Base-by-base conservation (phyloP, 1,139 yeast species). In the Geotrichum carabidarum region DNA sequence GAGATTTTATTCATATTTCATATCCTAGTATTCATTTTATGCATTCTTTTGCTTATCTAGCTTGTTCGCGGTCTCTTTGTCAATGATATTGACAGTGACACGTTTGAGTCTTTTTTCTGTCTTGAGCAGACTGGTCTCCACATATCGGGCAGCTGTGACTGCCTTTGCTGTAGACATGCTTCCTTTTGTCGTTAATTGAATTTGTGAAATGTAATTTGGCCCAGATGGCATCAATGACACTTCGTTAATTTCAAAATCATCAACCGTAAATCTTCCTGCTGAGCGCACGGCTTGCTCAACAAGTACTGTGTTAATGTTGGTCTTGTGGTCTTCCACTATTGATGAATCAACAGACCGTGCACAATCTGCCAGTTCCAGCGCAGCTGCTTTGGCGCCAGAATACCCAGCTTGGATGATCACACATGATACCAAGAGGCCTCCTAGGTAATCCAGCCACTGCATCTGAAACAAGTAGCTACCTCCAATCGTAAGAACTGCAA, bases 361-460 rank as follows among this genome's bases (percentile, higher is more conserved):
- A 40, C 76, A 76, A 64, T 90, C 99, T 31, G 88, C 78, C 55
- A 93, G 74, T 67, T 93, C 98, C 58, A 78, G 75, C 63, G 85
- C 78, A 0, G 98, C 82, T 37, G 78, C 77, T 58, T 76, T 75
- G 63, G 86, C 81, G 38, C 96, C 89, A 8, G 79, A 79, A 72
- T 82, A 79, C 27, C 98, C 98, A 4, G 97, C 97, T 60, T 79
- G 83, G 59, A 90, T 81, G 58, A 93, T 86, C 61, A 93, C 75
- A 1, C 78, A 76, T 0, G 97, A 88, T 7, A 93, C 98, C 7
- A 89, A 68, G 32, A 91, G 70, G 0, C 98, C 99, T 57, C 98
- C 99, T 53, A 89, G 78, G 2, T 97, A 84, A 68, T 93, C 99
- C 54, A 93, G 74, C 85, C 97, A 89, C 42, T 82, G 83, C 46